Evolutionary conservation across 2,329 filamentous ascomycete species (phyloP), one percentile per base, ranked within the genome.

Genomic region (Lasiodiplodia gonubiensis): DNA sequence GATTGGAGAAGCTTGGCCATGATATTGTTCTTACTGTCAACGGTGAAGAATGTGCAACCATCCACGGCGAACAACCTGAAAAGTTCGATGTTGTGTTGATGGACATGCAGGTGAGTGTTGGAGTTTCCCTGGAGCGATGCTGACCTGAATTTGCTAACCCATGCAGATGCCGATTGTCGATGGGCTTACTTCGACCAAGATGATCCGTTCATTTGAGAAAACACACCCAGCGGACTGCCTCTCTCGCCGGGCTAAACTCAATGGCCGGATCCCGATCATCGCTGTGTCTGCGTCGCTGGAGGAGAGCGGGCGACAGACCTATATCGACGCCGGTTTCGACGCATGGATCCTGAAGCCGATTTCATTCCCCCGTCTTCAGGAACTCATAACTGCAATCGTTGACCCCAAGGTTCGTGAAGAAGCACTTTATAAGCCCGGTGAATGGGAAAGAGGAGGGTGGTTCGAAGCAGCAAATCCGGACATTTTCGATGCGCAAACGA

Each of bases 271-370:
- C 2, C 92, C 93, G 0, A 90, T 97, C 61, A 92, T 97, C 72
- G 93, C 92, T 0, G 92, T 97, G 0, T 97, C 93, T 0, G 93
- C 93, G 8, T 94, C 92, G 0, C 81, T 97, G 1, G 74, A 91
- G 1, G 93, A 97, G 75, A 85, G 83, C 21, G 86, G 93, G 53
- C 86, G 82, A 61, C 82, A 89, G 49, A 86, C 79, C 0, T 97
- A 97, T 71, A 86, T 93, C 52, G 84, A 91, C 53, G 88, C 89
- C 7, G 93, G 93, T 0, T 97, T 97, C 71, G 93, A 97, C 71
- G 93, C 91, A 27, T 97, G 93, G 93, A 93, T 97, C 30, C 81
- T 96, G 67, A 97, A 97, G 74, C 93, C 93, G 0, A 91, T 97
- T 53, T 89, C 94, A 69, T 96, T 97, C 75, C 87, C 88, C 71